Conservation (phyloP, 371 early-diverging fungal genomes). For the Mucor saturninus region DNA sequence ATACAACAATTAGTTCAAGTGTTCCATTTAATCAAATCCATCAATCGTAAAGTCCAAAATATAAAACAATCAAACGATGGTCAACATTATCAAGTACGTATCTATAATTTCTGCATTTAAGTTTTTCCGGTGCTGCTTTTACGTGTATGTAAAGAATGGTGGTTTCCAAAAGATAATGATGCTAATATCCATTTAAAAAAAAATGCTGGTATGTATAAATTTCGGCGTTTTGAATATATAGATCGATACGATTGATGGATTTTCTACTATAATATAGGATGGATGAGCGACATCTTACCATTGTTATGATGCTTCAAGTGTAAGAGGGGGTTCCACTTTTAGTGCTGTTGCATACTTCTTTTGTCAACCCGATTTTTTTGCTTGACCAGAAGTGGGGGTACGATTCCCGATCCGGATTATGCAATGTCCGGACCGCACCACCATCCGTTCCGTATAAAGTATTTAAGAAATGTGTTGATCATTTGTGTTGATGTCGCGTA, state of each 20-base stretch:
- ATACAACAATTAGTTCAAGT: neutral
- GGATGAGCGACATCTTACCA: conserved; percentile 14
- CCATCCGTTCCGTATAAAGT: too few species aligned
- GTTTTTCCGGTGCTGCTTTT: neutral
- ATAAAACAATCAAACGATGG: neutral
- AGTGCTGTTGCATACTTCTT: conserved; percentile 11
- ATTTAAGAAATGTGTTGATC: too few species aligned
- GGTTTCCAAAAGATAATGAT: neutral
- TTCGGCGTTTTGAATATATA: neutral
- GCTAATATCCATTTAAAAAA: neutral
- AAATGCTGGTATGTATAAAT: neutral
- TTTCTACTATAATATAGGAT: neutral
- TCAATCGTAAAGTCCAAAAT: neutral
- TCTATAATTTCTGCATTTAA: neutral
- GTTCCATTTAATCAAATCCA: neutral
- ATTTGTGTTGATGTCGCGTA: too few species aligned
- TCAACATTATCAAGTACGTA: neutral
- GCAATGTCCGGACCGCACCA: neutral
- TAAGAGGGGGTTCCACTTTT: conserved; percentile 20
- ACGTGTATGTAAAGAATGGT: neutral
- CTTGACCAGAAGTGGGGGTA: neutral
- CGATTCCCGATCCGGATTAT: neutral
- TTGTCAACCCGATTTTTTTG: conserved; percentile 17
- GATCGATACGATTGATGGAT: conserved; percentile 22
- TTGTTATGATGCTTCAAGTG: conserved; percentile 29